phyloP scores from a whole-genome alignment of 129 eudicot genomes.

The Dittrichia graveolens region DNA sequence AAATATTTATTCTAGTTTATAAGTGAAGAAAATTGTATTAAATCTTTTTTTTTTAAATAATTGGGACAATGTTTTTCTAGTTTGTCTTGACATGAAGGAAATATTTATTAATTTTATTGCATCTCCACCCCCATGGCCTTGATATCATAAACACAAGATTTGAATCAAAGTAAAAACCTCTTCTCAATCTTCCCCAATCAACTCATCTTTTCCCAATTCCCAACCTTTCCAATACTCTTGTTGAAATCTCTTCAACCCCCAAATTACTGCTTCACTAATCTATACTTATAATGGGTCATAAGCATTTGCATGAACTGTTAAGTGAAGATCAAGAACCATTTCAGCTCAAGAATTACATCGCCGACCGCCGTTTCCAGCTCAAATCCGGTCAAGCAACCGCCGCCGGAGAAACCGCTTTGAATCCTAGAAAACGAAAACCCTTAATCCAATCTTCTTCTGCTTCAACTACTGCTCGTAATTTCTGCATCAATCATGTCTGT shows the following conservation, averaged over 20 bases:
- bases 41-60: background rate
- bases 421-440: conserved; percentile 44
- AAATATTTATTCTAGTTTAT: too few relatives aligned
- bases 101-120: background rate
- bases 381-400: background rate
- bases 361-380: conserved; percentile 47
- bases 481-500: conserved; percentile 62
- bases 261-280: background rate
- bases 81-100: conserved; percentile 6
- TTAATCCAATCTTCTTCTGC: conserved; percentile 18
- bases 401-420: conserved; percentile 11
- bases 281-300: conserved; percentile 22
- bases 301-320: conserved; percentile 61
- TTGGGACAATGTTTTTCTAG: too few relatives aligned
- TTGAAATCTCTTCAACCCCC: conserved; percentile 43
- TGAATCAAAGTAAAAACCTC: conserved; percentile 53
- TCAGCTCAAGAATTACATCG: conserved; percentile 52
- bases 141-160: conserved; percentile 43
- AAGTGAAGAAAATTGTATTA: too few relatives aligned
- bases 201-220: conserved; percentile 28
- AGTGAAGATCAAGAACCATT: conserved; percentile 87
- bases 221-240: conserved; percentile 26
- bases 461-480: conserved; percentile 15
- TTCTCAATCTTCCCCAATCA: conserved; percentile 24
- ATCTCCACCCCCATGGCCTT: conserved; percentile 21